Evolutionary conservation across 495 filamentous ascomycete genomes (phyloP).

Genomic region (Lepraria neglecta): DNA sequence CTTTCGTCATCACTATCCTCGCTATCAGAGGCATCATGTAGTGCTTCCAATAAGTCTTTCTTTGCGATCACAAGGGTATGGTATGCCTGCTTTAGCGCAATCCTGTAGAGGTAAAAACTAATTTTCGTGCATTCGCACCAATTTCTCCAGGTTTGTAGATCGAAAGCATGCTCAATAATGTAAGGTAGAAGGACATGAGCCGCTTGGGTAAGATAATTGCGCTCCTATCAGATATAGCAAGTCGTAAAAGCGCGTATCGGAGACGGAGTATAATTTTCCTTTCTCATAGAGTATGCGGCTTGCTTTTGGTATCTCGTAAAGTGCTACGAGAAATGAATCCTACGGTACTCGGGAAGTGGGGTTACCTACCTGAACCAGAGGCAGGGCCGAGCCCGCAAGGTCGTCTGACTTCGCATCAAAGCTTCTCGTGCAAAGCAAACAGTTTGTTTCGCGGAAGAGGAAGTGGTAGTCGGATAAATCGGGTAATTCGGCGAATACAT

Average conservation of each 20-base stretch:
- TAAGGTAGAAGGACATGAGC: constrained; percentile 2
- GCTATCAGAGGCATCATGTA: neutral
- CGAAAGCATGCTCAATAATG: neutral
- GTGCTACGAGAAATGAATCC: neutral
- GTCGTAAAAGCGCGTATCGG: neutral
- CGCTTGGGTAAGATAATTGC: neutral
- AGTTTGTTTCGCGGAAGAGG: no score
- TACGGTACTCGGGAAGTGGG: neutral
- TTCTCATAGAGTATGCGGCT: neutral
- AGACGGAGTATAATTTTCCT: neutral
- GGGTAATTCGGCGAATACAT: neutral
- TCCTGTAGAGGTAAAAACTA: neutral
- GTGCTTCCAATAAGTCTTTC: neutral
- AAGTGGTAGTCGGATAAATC: neutral
- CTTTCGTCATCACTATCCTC: neutral
- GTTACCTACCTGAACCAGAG: neutral
- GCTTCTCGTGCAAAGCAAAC: no score
- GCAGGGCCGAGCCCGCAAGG: neutral
- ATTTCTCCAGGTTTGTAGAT: neutral
- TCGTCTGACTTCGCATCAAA: no score
- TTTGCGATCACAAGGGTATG: neutral
- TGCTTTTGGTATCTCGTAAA: neutral
- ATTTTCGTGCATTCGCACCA: neutral
- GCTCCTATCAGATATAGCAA: neutral
- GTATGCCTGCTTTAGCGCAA: neutral